These are phyloP conservation scores for Coniochaeta sp. DNA, from an alignment of 2,329 filamentous ascomycete species.

Conservation along the genomic window DNA sequence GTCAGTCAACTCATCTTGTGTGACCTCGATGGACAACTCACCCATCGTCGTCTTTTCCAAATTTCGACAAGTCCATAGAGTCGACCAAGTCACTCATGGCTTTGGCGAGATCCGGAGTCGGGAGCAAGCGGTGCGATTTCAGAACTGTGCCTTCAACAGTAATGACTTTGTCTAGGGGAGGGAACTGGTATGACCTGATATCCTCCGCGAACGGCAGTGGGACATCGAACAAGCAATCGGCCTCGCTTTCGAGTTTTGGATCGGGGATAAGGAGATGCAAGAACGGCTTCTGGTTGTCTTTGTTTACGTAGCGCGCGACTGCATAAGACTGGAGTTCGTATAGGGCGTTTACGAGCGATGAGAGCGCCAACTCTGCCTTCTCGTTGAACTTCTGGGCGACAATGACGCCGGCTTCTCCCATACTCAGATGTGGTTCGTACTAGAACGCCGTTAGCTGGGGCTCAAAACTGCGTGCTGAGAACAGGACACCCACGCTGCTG, in stretches of 20 bases:
- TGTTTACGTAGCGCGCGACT: constrained; percentile 75
- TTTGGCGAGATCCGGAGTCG: constrained; percentile 61
- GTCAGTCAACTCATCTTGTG: constrained; percentile 1
- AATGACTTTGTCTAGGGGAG: constrained; percentile 77
- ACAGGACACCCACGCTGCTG: constrained; percentile 24
- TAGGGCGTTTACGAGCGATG: constrained; percentile 82
- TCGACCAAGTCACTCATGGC: constrained; percentile 93
- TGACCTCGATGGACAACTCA: constrained; percentile 25
- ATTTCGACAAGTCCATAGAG: constrained; percentile 75
- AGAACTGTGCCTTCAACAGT: constrained; percentile 79
- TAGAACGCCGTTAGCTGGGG: constrained; percentile 22
- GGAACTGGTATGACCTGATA: constrained; percentile 82
- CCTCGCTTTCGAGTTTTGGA: constrained; percentile 60
- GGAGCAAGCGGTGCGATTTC: constrained; percentile 76
- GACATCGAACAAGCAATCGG: constrained; percentile 83
- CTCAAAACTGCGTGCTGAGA: background rate
- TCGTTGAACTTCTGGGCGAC: constrained; percentile 71
- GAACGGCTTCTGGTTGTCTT: constrained; percentile 71
- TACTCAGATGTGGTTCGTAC: constrained; percentile 78
- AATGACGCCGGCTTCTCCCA: constrained; percentile 74
- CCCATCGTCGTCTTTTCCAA: constrained; percentile 69
- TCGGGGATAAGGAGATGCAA: constrained; percentile 70
- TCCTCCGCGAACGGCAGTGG: constrained; percentile 93
- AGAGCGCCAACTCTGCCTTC: constrained; percentile 77
- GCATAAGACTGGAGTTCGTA: constrained; percentile 80